Evolutionary conservation across 75 land plant genomes (phyloP).

Genomic region (Cupressus sempervirens): DNA sequence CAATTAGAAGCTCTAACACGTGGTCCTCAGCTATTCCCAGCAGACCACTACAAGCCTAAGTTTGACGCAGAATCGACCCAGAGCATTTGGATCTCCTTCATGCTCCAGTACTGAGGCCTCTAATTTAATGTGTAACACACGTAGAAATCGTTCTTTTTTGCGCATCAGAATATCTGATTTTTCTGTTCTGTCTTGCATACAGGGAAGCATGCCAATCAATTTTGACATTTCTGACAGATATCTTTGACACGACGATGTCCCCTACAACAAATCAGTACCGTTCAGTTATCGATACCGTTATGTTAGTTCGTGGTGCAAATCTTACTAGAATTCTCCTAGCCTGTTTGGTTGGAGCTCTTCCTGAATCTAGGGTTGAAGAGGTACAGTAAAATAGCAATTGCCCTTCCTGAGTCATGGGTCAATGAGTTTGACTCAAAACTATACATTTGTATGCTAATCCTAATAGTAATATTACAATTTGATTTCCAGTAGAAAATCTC

Average conservation of each 20-base stretch:
- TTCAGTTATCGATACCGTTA: slow-evolving; percentile 53
- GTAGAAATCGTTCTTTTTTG: neutral
- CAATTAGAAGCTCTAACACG: neutral
- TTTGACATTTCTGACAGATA: slow-evolving; percentile 77
- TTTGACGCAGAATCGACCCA: neutral
- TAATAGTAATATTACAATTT: no score
- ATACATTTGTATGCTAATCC: no score
- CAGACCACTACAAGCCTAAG: neutral
- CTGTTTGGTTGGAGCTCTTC: slow-evolving; percentile 87
- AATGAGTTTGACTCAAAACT: no score
- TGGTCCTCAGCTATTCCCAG: neutral
- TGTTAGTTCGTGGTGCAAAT: slow-evolving; percentile 71
- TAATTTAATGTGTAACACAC: neutral
- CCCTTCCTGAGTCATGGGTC: no score
- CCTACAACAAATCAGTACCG: slow-evolving; percentile 39
- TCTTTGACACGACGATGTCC: slow-evolving; percentile 56
- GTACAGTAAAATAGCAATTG: slow-evolving; percentile 17
- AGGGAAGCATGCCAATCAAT: slow-evolving; percentile 97
- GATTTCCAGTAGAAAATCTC: no score
- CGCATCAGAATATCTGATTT: neutral
- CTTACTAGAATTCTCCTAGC: slow-evolving; percentile 80
- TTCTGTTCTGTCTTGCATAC: slow-evolving; percentile 5
- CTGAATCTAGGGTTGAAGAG: slow-evolving; percentile 78
- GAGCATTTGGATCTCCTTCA: no score
- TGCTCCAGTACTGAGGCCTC: no score